Base-by-base conservation (phyloP, 371 early-diverging fungal species). In the Conidiobolus incongruus region DNA sequence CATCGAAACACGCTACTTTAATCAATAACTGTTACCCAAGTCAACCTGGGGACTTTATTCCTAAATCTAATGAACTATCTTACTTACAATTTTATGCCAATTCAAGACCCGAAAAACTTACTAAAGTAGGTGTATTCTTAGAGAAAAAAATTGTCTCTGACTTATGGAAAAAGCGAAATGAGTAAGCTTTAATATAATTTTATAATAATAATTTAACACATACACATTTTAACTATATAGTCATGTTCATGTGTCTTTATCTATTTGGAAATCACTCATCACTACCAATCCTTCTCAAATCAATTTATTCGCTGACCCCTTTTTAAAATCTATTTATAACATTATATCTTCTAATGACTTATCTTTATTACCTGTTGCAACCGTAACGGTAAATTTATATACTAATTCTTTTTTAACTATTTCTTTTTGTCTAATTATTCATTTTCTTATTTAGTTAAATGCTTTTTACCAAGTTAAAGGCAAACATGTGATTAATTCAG, bases 1-100 rank as follows among this genome's bases (percentile, higher is more conserved):
- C 35, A 48, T 64, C 69, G 52, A 91, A 89, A 63, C 94, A 93
- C 64, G 89, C 83, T 34, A 67, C 78, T 38, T 74, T 91, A 35
- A 70, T 91, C 56, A 83, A 83, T 56, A 82, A 78, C 45, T 91
- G 91, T 53, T 93, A 83, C 53, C 92, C 92, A 19, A 70, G 70
- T 20, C 68, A 71, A 47, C 68, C 84, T 15, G 82, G 76, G 10
- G 86, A 77, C 43, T 68, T 69, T n/a, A 72, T 70, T 4, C 81
- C 94, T 30, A 72, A 71, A 51, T 69, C 81, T 30, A 77, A 74
- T 43, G 81, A 82, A 51, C 73, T 91, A 8, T 88, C 91, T 16
- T 80, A 83, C 48, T 64, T 93, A 28, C 67, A 80, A 24, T 91
- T 79, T 60, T 93, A 93, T 56, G 79, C 85, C 21, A 69, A 73